These are phyloP conservation scores for Blastocladiella emersonii DNA, from an alignment of 371 early-diverging fungal genomes.

Conservation along the genomic window DNA sequence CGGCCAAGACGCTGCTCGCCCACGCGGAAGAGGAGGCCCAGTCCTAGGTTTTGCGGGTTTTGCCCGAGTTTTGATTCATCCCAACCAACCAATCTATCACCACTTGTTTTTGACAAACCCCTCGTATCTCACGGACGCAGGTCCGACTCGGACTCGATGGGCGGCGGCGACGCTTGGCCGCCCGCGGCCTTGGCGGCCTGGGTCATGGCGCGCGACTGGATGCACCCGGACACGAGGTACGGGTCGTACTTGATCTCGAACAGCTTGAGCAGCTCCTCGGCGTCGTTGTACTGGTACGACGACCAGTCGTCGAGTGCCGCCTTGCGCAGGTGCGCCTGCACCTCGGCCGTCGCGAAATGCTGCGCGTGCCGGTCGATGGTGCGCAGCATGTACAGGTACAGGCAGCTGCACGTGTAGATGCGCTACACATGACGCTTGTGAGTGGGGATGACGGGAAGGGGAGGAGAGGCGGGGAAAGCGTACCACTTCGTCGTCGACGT, in stretches of 20 bases:
- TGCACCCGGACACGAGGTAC: neutral
- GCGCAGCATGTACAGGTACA: neutral
- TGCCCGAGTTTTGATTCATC: too few relatives aligned
- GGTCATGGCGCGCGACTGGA: slow-evolving; percentile 2
- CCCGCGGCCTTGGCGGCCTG: too few relatives aligned
- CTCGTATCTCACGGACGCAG: too few relatives aligned
- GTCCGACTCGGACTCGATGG: too few relatives aligned
- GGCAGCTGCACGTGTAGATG: neutral
- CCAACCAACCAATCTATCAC: too few relatives aligned
- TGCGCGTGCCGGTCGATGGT: neutral
- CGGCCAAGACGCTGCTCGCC: too few relatives aligned
- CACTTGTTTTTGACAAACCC: too few relatives aligned
- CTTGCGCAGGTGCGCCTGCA: neutral
- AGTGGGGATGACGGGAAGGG: too few relatives aligned
- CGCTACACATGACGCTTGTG: neutral
- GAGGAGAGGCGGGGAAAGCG: neutral
- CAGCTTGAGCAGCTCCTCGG: slow-evolving; percentile 1
- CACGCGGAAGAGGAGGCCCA: too few relatives aligned
- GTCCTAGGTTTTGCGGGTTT: too few relatives aligned
- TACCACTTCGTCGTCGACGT: slow-evolving; percentile 2
- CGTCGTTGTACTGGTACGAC: neutral
- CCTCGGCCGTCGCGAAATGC: neutral
- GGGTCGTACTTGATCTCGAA: slow-evolving; percentile 2
- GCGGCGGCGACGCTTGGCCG: too few relatives aligned
- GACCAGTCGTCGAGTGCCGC: slow-evolving; percentile 3